Base-by-base conservation (phyloP, 179 eudicot species). In the Heliamphora pulchella region DNA sequence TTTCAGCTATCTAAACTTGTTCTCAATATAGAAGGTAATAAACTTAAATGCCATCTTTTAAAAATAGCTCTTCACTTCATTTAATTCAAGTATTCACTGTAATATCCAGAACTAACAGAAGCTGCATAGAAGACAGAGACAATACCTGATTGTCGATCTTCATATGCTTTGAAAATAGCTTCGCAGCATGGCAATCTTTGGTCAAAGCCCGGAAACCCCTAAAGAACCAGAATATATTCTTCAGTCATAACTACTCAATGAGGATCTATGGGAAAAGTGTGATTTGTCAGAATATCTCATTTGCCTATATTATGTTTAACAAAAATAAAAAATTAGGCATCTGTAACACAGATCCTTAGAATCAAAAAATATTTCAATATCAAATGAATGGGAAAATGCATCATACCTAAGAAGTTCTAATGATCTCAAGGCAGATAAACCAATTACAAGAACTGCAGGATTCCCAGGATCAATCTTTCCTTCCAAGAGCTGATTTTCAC, bases 81-180 rank as follows among this genome's bases (percentile, higher is more conserved):
- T 55, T 55, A 6, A 14, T 3, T 20, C 15, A 7, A 63, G 20
- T 20, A 53, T 5, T 74, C 54, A 72, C 17, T 53, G 2, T 22
- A 22, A 22, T 10, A 22, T 53, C 48, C 20, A 55, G 14, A 55
- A 74, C 47, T 4, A 69, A 65, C 77, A 76, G 41, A 67, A 74
- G 47, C 48, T 41, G 74, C 61, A 51, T 43, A 61, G 59, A 81
- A 75, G 76, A 39, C 41, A 62, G 65, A 66, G 79, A 76, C 75
- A 73, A 58, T 81, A 96, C 99, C 98, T 96, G 99, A n/a, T 93
- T 98, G 82, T 94, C 94, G 48, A 96, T 79, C 89, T 96, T 96
- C 82, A 96, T 90, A 83, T 96, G 98, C 90, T 96, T 96, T 55
- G 99, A 90, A 87, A 96, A 96, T 59, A 96, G 91, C 88, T 96